Evolutionary conservation across 768 basidiomycete species (phyloP).

Genomic region (Kwoniella botswanensis): DNA sequence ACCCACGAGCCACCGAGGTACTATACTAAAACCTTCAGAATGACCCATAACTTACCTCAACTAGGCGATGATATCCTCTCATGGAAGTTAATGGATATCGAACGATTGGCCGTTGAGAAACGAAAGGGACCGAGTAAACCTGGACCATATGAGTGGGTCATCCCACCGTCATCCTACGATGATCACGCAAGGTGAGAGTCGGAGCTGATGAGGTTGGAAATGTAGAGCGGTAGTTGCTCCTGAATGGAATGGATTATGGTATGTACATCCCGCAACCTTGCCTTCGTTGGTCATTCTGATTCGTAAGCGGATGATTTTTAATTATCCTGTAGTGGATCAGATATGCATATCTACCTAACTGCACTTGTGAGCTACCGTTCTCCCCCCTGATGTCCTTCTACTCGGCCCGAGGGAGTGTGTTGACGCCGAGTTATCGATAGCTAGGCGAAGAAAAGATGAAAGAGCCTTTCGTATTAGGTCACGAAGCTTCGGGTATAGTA

Average conservation of each 20-base stretch:
- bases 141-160: slow-evolving; percentile 16
- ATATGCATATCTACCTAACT: slow-evolving; percentile 30
- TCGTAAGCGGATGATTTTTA: not conserved
- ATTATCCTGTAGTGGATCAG: slow-evolving; percentile 24
- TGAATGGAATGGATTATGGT: slow-evolving; percentile 19
- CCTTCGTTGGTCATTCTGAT: not conserved
- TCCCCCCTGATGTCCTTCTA: not conserved
- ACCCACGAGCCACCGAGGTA: not conserved
- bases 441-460: slow-evolving; percentile 30
- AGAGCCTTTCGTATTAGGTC: slow-evolving; percentile 30
- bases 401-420: no score
- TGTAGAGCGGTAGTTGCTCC: slow-evolving; percentile 8
- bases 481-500: slow-evolving; percentile 32
- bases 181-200: not conserved
- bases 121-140: slow-evolving; percentile 6
- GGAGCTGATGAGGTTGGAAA: not conserved
- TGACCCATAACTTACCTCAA: not conserved
- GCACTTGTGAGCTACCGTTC: slow-evolving; percentile 10
- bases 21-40: not conserved
- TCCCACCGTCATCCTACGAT: not conserved
- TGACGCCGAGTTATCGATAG: not conserved
- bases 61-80: slow-evolving; percentile 1
- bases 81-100: slow-evolving; percentile 7
- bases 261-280: not conserved
- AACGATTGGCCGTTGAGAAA: not conserved